phyloP scores from a whole-genome alignment of 106 monocot species.

The Dactylorhiza incarnata region DNA sequence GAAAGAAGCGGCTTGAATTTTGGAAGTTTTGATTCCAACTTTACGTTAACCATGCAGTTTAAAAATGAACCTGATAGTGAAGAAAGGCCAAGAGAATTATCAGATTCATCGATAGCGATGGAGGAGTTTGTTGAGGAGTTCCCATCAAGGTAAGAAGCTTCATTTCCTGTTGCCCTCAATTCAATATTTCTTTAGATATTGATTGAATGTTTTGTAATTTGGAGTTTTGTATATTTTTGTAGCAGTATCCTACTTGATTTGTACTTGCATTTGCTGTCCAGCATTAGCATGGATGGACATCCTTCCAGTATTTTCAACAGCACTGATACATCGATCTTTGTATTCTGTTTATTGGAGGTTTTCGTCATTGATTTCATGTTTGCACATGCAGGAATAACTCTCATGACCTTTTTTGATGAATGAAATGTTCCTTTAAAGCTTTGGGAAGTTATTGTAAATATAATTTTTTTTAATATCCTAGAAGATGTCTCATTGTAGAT shows the following conservation, averaged over 20 bases:
- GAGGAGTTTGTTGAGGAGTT: conserved; percentile 36
- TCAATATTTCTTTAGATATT: neutral
- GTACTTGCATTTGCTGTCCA: neutral
- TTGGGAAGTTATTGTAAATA: neutral
- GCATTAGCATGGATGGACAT: neutral
- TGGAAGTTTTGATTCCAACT: conserved; percentile 84
- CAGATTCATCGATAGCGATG: conserved; percentile 26
- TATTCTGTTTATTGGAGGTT: too few relatives aligned
- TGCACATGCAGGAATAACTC: too few relatives aligned
- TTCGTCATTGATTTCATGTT: too few relatives aligned
- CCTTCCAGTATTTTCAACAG: too few relatives aligned
- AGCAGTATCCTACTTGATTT: neutral
- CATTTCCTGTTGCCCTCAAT: neutral
- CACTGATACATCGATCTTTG: too few relatives aligned
- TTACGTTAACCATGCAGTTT: conserved; percentile 16
- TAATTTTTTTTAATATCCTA: neutral
- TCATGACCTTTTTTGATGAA: neutral
- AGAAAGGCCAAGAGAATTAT: conserved; percentile 18
- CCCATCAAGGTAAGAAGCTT: conserved; percentile 35
- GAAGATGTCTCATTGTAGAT: too few relatives aligned
- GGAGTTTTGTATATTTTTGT: neutral
- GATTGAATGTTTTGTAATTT: neutral
- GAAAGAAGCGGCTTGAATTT: conserved; percentile 81
- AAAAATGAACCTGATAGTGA: conserved; percentile 30
- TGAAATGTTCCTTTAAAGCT: neutral